Evolutionary conservation across 495 filamentous ascomycete genomes (phyloP), one percentile per base, ranked within the genome.

Genomic region (Sordaria brevicollis): DNA sequence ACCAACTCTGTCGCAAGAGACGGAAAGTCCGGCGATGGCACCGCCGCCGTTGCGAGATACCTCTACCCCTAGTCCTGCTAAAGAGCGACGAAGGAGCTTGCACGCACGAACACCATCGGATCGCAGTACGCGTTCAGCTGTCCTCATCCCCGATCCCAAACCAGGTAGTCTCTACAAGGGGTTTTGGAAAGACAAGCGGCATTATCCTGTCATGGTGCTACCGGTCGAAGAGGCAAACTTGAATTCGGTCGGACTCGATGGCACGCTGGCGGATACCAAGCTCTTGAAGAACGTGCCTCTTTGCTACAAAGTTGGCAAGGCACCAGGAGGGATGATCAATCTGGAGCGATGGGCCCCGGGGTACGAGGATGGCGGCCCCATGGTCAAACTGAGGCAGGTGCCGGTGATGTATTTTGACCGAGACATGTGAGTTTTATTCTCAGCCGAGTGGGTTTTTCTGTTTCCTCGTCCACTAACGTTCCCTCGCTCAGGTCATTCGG

Each of bases 401-500:
- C 81, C 83, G 1, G 80, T 83, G 5, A 75, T 81, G 73, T 83
- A 80, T 65, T 80, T 81, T 31, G 82, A 85, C 71, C 29, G 34
- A 13, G 35, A 67, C 3, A 67, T 17, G 78, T 75, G 70, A 71
- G 76, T 71, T 67, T 13, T 2, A 38, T 7, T 35, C 17, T 54
- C 21, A 13, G 66, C 5, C 34, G 11, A 21, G 35, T 10, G 6
- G 19, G 8, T 21, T 2, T 43, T 8, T n/a, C n/a, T 25, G 43
- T 73, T 72, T 66, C 73, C 35, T 13, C 19, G 43, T 38, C 2
- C 17, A 72, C 73, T 68, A 66, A 65, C 21, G 67, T 38, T 67
- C 69, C 69, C 66, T 68, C 68, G 19, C 65, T 54, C 37, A 75
- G 70, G 13, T 70, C 68, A 25, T 66, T 79, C 19, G 76, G 79